Conservation (phyloP, 2,329 filamentous ascomycete species). For the Spiromastix sp. region DNA sequence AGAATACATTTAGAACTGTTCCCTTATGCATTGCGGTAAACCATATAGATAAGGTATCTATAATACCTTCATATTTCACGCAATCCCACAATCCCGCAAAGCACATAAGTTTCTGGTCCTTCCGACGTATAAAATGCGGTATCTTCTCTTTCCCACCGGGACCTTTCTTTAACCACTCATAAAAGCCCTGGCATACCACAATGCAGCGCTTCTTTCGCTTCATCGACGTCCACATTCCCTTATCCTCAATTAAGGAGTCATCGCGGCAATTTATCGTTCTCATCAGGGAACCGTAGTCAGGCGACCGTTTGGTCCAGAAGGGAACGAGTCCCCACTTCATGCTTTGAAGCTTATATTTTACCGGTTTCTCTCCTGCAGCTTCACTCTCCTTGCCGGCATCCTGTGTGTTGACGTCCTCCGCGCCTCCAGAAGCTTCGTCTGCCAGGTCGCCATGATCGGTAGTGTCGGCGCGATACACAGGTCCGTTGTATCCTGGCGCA, state of each 20-base stretch:
- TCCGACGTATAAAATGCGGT: conserved; percentile 73
- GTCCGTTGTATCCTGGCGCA: conserved; percentile 72
- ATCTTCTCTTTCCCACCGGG: conserved; percentile 63
- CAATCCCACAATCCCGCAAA: conserved; percentile 90
- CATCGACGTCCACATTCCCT: conserved; percentile 87
- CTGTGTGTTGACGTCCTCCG: conserved; percentile 15
- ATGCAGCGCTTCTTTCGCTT: conserved; percentile 83
- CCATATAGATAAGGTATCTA: too few relatives aligned
- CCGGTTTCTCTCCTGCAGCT: conserved; percentile 20
- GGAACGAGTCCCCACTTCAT: conserved; percentile 97
- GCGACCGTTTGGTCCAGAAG: conserved; percentile 81
- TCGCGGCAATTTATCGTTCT: conserved; percentile 93
- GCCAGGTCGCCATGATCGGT: conserved; percentile 48
- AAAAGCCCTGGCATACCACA: conserved; percentile 84
- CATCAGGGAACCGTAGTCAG: conserved; percentile 66
- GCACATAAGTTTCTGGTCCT: conserved; percentile 74
- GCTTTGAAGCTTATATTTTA: conserved; percentile 69
- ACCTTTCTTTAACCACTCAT: conserved; percentile 83
- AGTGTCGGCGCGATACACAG: conserved; percentile 72
- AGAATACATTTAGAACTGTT: too few relatives aligned
- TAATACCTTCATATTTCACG: conserved; percentile 62
- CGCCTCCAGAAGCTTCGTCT: conserved; percentile 11
- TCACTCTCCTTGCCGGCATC: conserved; percentile 13
- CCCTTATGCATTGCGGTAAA: too few relatives aligned
- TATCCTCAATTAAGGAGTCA: conserved; percentile 65